Evolutionary conservation across 208 protist species (phyloP), one percentile per base, ranked within the genome.

Genomic region (Trypanosoma melophagium): DNA sequence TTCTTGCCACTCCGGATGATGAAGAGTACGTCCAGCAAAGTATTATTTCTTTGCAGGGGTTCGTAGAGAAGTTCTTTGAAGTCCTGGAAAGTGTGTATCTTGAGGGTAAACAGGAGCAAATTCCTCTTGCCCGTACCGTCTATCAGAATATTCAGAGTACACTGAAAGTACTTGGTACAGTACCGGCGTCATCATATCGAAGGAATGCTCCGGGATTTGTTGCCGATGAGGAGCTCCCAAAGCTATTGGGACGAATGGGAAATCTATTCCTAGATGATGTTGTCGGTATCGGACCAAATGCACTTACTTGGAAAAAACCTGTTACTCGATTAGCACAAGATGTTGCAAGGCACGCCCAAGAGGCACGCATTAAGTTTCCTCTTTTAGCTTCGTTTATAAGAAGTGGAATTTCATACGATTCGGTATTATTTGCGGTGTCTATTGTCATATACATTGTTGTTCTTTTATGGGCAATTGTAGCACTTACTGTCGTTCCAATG

Each of bases 1-100:
- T 96, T 64, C 76, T 96, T 45, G 87, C 90, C n/a, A 85, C 84
- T 3, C 83, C 94, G 70, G 87, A 96, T 76, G 90, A 96, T 63
- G 81, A 86, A 59, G 78, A 92, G 21, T 93, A 87, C 55, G 81
- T 96, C 5, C 75, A 84, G 24, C 65, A 81, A 1, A 88, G 81
- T 19, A 81, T 96, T 44, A 63, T 86, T 12, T 66, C 63, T 28
- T 56, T 96, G 12, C 86, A 86, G 12, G 68, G 80, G 5, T 16
- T 89, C 3, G 24, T 94, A 13, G 79, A 84, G 28, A 76, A 79
- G 7, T 92, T 93, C 50, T 96, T 96, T 65, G 69, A 75, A 25
- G 71, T 78, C 3, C 47, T 95, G 17, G 86, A 92, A 62, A 69
- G 71, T 2, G 75, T 93, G 12, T 94, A 83, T 60, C 76, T 83